Evolutionary conservation across 139 green algal species (phyloP).

Genomic region (Micractinium conductrix): DNA sequence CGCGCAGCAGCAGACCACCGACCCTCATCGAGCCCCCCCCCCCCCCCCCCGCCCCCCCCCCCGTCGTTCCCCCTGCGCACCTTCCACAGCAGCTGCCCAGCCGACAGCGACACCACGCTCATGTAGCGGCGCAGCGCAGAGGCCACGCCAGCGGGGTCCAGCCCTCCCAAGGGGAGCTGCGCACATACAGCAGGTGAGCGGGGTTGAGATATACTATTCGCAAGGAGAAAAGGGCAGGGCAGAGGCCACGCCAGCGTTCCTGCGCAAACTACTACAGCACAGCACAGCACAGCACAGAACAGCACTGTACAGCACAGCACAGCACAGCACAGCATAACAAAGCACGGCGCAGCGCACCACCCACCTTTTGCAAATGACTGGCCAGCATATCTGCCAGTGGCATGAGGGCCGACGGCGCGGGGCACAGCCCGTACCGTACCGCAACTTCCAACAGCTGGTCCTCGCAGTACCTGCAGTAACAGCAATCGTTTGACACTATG

Average conservation of each 20-base stretch:
- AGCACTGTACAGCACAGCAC: neutral
- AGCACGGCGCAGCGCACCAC: neutral
- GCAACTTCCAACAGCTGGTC: slow-evolving; percentile 34
- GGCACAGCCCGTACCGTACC: slow-evolving; percentile 37
- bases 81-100: slow-evolving; percentile 45
- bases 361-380: slow-evolving; percentile 37
- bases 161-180: neutral
- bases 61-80: no score
- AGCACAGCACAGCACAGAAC: neutral
- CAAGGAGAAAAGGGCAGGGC: no score
- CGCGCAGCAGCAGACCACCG: no score
- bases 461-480: slow-evolving; percentile 32
- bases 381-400: slow-evolving; percentile 36
- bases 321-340: neutral
- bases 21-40: no score
- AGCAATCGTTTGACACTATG: neutral
- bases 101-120: neutral
- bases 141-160: neutral
- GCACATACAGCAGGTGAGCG: no score
- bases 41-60: no score
- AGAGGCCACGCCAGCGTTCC: no score
- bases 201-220: no score
- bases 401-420: slow-evolving; percentile 26
- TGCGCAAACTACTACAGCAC: no score
- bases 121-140: slow-evolving; percentile 35